Base-by-base conservation (phyloP, 305 asterid genomes). In the Rubia tinctorum region DNA sequence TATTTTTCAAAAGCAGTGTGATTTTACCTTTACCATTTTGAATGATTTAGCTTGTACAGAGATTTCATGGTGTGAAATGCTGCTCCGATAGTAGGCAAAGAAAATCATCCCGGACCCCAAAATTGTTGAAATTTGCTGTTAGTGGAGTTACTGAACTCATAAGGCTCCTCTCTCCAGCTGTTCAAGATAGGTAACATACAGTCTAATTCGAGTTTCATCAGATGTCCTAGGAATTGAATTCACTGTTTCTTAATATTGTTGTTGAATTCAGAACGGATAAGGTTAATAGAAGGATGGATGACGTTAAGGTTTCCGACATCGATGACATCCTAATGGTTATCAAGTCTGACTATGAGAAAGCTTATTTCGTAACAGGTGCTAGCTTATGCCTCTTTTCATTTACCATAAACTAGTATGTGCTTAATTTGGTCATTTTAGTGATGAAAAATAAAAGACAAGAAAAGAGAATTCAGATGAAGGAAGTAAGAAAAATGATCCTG, bases 281-380 rank as follows among this genome's bases (percentile, higher is more conserved):
- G 63, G 74, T 42, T 42, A 80, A 69, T 42, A 86, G 79, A 69
- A 30, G 43, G 80, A 43, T 13, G 44, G 77, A 72, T 22, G 86
- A 84, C 60, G 65, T 69, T 82, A 83, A 79, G 15, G 83, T 85
- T 55, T 83, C 86, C 72, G 71, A 75, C 71, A 77, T 79, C 58
- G 87, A 90, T 37, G 96, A 87, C 15, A 84, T 92, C 69, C 82
- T 90, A 63, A 78, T 77, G 45, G 75, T 86, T 74, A 88, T 92
- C 81, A 84, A 83, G 82, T 82, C 86, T 18, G 96, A 92, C 77
- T 92, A 84, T 66, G 89, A 85, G 78, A 89, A 82, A 51, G 91
- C 91, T 68, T 92, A 92, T 82, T 92, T 92, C 79, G 94, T 90
- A 27, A 92, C 96, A 79, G 98, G 96, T 87, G 76, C 56, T 63